These are phyloP conservation scores for Penstemon barbatus DNA, from an alignment of 257 asterid genomes.

Conservation along the genomic window DNA sequence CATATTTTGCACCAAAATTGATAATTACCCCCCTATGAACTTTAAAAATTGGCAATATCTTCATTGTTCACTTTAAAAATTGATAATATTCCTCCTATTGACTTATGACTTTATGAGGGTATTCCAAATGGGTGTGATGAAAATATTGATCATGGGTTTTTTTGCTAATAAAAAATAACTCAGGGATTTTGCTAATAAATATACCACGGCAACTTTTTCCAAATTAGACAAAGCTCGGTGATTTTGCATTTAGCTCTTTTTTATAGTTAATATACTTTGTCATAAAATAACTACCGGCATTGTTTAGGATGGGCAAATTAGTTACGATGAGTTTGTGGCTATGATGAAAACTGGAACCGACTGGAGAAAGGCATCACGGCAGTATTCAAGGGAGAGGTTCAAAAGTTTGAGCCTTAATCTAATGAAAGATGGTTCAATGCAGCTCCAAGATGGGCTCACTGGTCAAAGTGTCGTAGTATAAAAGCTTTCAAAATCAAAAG, in stretches of 20 bases:
- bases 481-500: conserved; percentile 13
- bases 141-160: too few species aligned
- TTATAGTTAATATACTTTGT: background rate
- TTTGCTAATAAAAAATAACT: too few species aligned
- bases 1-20: too few species aligned
- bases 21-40: too few species aligned
- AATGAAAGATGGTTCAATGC: conserved; percentile 87
- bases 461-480: conserved; percentile 70
- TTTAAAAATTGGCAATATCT: too few species aligned
- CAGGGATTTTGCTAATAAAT: too few species aligned
- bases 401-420: conserved; percentile 86
- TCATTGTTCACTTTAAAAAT: too few species aligned
- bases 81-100: too few species aligned
- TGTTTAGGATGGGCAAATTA: conserved; percentile 69
- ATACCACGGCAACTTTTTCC: too few species aligned
- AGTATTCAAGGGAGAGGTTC: conserved; percentile 88
- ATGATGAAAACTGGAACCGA: conserved; percentile 94
- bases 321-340: conserved; percentile 84
- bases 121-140: too few species aligned
- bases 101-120: too few species aligned
- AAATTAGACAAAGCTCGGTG: too few species aligned
- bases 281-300: conserved; percentile 6
- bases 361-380: conserved; percentile 95
- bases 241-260: background rate
- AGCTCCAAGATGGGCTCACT: conserved; percentile 75